Evolutionary conservation across 2,329 filamentous ascomycete genomes (phyloP).

Genomic region (Blastomyces gilchristii): DNA sequence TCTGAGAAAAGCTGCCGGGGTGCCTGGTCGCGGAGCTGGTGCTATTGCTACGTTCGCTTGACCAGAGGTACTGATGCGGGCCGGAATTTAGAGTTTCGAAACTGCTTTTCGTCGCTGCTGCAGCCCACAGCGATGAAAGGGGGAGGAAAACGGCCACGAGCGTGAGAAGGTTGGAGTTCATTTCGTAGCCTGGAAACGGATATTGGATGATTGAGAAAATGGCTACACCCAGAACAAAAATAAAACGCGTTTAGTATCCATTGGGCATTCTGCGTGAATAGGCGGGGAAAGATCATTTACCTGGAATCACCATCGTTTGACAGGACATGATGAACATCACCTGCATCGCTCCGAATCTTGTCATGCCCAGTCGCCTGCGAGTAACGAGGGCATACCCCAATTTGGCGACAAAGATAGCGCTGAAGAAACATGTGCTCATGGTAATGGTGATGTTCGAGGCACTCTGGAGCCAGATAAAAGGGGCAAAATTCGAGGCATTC

Average conservation of each 20-base stretch:
- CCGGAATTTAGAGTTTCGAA: constrained; percentile 7
- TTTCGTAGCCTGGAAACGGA: constrained; percentile 40
- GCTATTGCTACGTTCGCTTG: constrained; percentile 1
- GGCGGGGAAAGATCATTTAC: constrained; percentile 33
- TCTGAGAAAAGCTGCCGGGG: constrained; percentile 9
- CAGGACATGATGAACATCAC: constrained; percentile 58
- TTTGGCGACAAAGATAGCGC: constrained; percentile 51
- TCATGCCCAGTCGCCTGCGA: constrained; percentile 47
- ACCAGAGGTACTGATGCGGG: constrained; percentile 9
- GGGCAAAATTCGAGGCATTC: constrained; percentile 19
- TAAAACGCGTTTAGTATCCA: constrained; percentile 9
- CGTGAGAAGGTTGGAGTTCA: constrained; percentile 47
- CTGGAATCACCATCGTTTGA: constrained; percentile 55
- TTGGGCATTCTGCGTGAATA: neutral
- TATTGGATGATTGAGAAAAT: constrained; percentile 52
- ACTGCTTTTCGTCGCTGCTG: constrained; percentile 26
- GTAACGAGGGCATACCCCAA: constrained; percentile 48
- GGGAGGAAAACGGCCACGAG: constrained; percentile 54
- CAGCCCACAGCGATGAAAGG: constrained; percentile 57
- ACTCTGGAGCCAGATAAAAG: constrained; percentile 33
- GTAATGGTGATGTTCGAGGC: constrained; percentile 44
- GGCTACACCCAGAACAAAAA: constrained; percentile 33
- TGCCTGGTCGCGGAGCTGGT: neutral
- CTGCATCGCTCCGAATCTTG: constrained; percentile 54
- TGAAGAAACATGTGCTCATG: constrained; percentile 52